Evolutionary conservation across 495 filamentous ascomycete genomes (phyloP).

Genomic region (Aspergillus bridgeri): DNA sequence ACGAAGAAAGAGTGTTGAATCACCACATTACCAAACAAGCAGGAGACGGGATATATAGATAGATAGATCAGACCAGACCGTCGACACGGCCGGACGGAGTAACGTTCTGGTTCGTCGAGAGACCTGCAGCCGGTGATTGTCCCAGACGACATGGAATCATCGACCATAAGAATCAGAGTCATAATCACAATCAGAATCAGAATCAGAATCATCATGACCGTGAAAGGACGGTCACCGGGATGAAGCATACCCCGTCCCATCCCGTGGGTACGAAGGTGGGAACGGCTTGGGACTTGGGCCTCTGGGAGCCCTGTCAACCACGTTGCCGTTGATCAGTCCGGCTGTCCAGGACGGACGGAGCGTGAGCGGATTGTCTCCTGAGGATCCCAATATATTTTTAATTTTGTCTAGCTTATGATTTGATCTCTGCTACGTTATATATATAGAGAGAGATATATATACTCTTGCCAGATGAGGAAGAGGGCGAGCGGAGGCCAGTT

Average conservation of each 20-base stretch:
- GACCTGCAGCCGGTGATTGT: background rate
- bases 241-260: background rate
- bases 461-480: background rate
- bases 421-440: too few relatives aligned
- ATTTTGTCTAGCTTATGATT: too few relatives aligned
- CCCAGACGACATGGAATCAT: too few relatives aligned
- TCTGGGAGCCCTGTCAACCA: slow-evolving; percentile 31
- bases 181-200: too few relatives aligned
- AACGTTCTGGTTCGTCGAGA: background rate
- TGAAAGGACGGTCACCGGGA: too few relatives aligned
- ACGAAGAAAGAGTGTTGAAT: background rate
- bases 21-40: background rate
- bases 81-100: too few relatives aligned
- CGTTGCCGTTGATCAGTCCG: slow-evolving; percentile 27
- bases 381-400: background rate
- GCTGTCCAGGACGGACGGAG: slow-evolving; percentile 3
- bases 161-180: too few relatives aligned
- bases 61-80: too few relatives aligned
- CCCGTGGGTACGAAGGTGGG: slow-evolving; percentile 13
- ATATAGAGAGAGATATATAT: too few relatives aligned
- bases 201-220: too few relatives aligned
- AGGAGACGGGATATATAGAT: background rate
- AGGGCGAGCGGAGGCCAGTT: background rate
- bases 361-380: background rate
- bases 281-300: slow-evolving; percentile 12